Evolutionary conservation across 208 protist species (phyloP).

Genomic region (Acanthamoeba healyi): DNA sequence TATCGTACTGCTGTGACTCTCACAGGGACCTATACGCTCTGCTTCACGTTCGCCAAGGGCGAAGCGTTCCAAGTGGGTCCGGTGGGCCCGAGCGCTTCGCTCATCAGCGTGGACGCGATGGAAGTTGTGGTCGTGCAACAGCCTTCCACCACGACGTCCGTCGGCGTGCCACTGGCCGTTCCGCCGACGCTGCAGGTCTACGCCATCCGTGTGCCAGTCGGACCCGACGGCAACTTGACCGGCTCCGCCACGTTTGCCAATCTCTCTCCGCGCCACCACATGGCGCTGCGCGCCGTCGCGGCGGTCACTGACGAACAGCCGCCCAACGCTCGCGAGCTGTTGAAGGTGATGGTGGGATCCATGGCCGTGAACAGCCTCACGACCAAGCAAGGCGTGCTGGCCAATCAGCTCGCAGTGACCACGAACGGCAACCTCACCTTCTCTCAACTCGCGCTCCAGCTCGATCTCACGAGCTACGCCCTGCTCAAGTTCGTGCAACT

Average conservation of each 20-base stretch:
- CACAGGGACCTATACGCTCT: slow-evolving; percentile 26
- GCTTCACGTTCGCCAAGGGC: slow-evolving; percentile 6
- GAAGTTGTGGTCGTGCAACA: slow-evolving; percentile 21
- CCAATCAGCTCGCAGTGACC: not conserved
- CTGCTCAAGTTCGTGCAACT: not conserved
- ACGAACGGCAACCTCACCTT: slow-evolving; percentile 28
- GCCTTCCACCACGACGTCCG: not conserved
- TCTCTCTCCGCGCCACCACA: not conserved
- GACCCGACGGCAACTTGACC: not conserved
- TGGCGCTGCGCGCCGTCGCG: not conserved
- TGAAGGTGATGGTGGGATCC: slow-evolving; percentile 5
- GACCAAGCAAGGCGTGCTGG: not conserved
- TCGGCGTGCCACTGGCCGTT: not conserved
- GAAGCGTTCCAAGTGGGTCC: slow-evolving; percentile 8
- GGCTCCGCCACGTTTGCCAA: too few species aligned
- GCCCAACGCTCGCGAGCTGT: not conserved
- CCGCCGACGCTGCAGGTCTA: slow-evolving; percentile 14
- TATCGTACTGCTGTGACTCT: not conserved
- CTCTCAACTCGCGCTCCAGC: not conserved
- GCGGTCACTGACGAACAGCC: not conserved
- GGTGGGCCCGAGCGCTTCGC: not conserved
- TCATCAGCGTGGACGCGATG: not conserved
- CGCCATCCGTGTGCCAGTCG: not conserved
- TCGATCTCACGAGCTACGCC: not conserved
- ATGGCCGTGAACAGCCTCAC: not conserved